These are phyloP conservation scores for Limonomyces culmigenus DNA, from an alignment of 1,284 basidiomycete genomes.

Conservation along the genomic window DNA sequence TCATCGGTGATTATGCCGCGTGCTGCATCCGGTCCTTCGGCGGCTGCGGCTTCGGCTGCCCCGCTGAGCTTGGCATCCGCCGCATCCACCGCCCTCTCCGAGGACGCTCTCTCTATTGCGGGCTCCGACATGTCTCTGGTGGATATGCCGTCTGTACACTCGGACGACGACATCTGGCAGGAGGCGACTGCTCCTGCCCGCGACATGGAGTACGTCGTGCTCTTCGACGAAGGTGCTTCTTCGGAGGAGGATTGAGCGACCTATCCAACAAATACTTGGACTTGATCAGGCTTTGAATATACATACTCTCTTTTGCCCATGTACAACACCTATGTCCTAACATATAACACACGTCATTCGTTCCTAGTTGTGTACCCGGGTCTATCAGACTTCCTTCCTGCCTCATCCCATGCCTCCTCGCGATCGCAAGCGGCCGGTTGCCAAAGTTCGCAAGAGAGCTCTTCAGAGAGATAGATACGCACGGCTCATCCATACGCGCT, in stretches of 20 bases:
- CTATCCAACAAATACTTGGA: no score
- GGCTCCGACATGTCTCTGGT: constrained; percentile 50
- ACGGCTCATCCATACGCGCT: no score
- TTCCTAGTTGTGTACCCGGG: no score
- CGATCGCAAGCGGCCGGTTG: no score
- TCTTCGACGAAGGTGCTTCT: constrained; percentile 37
- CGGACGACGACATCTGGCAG: constrained; percentile 36
- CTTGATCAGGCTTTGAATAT: no score
- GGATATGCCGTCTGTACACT: constrained; percentile 27
- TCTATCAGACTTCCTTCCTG: no score
- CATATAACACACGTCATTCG: no score
- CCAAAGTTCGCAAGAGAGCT: no score
- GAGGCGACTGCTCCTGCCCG: constrained; percentile 16
- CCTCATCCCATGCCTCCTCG: no score
- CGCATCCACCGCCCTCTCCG: constrained; percentile 11
- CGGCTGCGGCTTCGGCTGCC: constrained; percentile 8
- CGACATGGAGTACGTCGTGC: constrained; percentile 45
- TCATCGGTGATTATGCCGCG: constrained; percentile 58
- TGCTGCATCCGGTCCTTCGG: constrained; percentile 12
- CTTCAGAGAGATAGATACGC: no score
- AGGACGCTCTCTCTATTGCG: constrained; percentile 31
- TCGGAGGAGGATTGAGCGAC: constrained; percentile 27
- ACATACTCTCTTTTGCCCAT: no score
- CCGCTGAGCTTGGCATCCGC: constrained; percentile 6
- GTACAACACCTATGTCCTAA: no score